These are phyloP conservation scores for Breynia disticha DNA, from an alignment of 441 rosid genomes.

Conservation along the genomic window DNA sequence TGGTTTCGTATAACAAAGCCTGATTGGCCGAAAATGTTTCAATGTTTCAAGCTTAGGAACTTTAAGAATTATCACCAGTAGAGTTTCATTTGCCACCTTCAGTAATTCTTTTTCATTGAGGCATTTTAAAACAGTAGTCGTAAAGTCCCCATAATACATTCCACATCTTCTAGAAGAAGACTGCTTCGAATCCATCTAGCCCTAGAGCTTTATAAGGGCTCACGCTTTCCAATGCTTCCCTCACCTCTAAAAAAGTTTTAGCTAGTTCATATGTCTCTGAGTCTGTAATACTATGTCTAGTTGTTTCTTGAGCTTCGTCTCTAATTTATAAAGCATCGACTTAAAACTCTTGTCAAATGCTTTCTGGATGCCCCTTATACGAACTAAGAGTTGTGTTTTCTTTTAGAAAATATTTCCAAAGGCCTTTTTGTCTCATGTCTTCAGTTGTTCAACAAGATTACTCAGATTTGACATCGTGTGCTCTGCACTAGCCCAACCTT, in stretches of 20 bases:
- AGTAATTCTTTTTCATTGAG: neutral
- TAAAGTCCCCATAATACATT: neutral
- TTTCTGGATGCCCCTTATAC: too few relatives aligned
- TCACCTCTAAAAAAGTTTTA: too few relatives aligned
- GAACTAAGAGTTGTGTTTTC: too few relatives aligned
- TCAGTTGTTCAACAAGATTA: too few relatives aligned
- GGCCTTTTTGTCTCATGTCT: too few relatives aligned
- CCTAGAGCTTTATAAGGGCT: neutral
- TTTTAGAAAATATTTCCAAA: too few relatives aligned
- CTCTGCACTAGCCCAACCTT: too few relatives aligned
- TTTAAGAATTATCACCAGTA: too few relatives aligned
- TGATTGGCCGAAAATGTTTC: neutral
- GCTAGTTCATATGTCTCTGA: too few relatives aligned
- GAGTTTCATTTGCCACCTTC: neutral
- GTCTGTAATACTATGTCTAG: neutral
- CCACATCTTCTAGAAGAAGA: neutral
- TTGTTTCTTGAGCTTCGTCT: neutral
- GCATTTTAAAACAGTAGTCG: neutral
- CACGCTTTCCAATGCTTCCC: neutral
- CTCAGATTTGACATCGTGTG: too few relatives aligned
- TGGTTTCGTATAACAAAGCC: neutral
- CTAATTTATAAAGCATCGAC: too few relatives aligned
- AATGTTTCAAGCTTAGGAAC: neutral
- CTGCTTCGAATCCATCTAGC: neutral
- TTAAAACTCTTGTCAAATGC: too few relatives aligned